phyloP scores from a whole-genome alignment of 192 early-diverging fungal genomes.

The Backusella mclennaniae region DNA sequence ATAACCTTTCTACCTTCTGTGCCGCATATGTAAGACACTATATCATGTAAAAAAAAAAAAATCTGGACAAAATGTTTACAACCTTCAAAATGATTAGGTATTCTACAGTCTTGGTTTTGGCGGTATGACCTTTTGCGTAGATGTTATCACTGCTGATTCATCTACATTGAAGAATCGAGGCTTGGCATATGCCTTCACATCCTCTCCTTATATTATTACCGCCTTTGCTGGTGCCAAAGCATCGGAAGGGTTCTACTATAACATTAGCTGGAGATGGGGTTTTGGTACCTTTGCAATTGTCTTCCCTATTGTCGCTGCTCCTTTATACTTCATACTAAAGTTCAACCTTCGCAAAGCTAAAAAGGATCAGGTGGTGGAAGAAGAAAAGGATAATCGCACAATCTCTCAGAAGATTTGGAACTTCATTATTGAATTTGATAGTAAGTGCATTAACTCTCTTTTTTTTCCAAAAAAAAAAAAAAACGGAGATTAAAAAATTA shows the following conservation, averaged over 20 bases:
- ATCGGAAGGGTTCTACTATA: background rate
- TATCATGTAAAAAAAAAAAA: background rate
- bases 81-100: background rate
- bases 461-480: background rate
- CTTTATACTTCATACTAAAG: background rate
- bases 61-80: background rate
- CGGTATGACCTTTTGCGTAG: background rate
- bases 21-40: constrained; percentile 7
- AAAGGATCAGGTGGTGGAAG: background rate
- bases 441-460: background rate
- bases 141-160: background rate
- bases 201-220: background rate
- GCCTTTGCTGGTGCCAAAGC: background rate
- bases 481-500: background rate
- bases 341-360: background rate
- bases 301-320: constrained; percentile 1
- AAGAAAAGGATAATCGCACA: background rate
- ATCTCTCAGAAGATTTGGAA: background rate
- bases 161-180: constrained; percentile 2
- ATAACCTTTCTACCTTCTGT: constrained; percentile 6
- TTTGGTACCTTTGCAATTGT: constrained; percentile 4
- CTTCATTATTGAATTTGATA: background rate
- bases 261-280: background rate
- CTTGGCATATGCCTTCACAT: background rate
- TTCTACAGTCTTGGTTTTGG: background rate